Evolutionary conservation across 306 rosid genomes (phyloP).

Genomic region (Malus orientalis): DNA sequence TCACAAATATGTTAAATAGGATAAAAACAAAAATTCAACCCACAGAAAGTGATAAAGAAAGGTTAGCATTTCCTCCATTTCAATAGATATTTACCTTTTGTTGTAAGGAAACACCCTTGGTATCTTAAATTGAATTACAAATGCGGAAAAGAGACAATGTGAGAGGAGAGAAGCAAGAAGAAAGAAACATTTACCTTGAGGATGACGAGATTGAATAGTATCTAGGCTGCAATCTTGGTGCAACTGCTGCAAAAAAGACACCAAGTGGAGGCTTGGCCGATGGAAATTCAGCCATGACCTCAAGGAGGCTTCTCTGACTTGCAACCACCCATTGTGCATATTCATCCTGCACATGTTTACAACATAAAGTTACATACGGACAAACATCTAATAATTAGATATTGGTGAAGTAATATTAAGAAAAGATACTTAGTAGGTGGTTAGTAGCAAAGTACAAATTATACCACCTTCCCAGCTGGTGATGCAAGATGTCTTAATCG

Average conservation of each 20-base stretch:
- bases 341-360: slow-evolving; percentile 58
- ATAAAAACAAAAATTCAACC: neutral
- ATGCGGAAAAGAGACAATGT: neutral
- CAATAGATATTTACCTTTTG: neutral
- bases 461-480: slow-evolving; percentile 84
- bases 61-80: neutral
- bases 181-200: slow-evolving; percentile 41
- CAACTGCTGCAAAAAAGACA: slow-evolving; percentile 84
- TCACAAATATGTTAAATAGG: neutral
- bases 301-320: slow-evolving; percentile 93
- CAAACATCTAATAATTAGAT: slow-evolving; percentile 1
- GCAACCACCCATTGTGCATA: slow-evolving; percentile 80
- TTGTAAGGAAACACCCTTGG: neutral
- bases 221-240: slow-evolving; percentile 94
- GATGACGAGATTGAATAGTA: slow-evolving; percentile 95
- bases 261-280: slow-evolving; percentile 91
- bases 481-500: slow-evolving; percentile 86
- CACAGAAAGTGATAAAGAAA: neutral
- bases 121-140: neutral
- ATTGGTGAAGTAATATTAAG: neutral
- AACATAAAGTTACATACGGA: slow-evolving; percentile 15
- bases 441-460: neutral
- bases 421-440: neutral
- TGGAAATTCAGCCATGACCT: slow-evolving; percentile 83
- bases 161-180: neutral